phyloP scores from a whole-genome alignment of 306 rosid genomes.

The Lathyrus sativus region DNA sequence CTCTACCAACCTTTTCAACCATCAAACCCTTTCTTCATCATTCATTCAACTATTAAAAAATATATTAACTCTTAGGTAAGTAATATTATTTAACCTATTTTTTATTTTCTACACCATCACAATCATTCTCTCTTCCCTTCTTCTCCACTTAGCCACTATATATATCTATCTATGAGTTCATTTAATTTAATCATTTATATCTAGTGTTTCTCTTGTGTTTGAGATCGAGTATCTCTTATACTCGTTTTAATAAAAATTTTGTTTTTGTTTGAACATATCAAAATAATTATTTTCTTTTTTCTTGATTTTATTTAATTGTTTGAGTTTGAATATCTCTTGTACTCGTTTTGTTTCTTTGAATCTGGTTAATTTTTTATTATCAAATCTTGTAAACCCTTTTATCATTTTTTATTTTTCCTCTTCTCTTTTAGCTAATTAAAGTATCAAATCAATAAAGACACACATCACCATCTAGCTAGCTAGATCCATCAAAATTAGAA shows the following conservation, averaged over 20 bases:
- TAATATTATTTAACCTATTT: background rate
- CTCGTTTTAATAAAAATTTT: too few species aligned
- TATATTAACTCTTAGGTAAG: background rate
- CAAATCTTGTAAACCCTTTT: slow-evolving; percentile 7
- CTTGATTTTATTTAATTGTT: too few species aligned
- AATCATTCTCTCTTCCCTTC: background rate
- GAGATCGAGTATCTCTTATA: too few species aligned
- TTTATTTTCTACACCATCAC: slow-evolving; percentile 2
- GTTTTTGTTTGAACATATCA: background rate
- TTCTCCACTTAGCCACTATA: background rate
- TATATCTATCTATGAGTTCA: background rate
- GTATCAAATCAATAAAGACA: slow-evolving; percentile 12
- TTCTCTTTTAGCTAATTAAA: slow-evolving; percentile 20
- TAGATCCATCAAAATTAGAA: slow-evolving; percentile 6
- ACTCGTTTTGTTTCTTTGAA: background rate
- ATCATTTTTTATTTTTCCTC: background rate
- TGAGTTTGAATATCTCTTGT: background rate
- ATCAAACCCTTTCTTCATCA: background rate
- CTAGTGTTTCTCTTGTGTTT: background rate
- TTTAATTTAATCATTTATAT: slow-evolving; percentile 23
- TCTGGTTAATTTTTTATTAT: background rate
- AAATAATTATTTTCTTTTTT: background rate
- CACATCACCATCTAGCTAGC: slow-evolving; percentile 6
- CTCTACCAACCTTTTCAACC: slow-evolving; percentile 11
- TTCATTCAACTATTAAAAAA: background rate